Percentiles rank a stretch among this genome's conserved stretches.
Evolutionary conservation across 1,284 basidiomycete genomes (phyloP).

Genomic region (Boletus holoroseus): DNA sequence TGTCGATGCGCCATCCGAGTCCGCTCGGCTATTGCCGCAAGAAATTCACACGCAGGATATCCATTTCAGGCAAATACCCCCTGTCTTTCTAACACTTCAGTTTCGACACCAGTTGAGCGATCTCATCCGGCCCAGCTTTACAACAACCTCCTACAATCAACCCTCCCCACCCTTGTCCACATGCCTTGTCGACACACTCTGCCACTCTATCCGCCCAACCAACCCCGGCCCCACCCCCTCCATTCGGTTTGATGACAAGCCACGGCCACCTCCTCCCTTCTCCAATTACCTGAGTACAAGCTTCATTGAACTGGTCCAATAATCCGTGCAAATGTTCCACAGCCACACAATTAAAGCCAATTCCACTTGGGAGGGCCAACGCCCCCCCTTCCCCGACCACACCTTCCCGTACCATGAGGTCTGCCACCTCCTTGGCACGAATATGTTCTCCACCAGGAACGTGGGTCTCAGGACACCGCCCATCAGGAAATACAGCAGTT

Average conservation of each 20-base stretch:
- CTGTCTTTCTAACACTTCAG: constrained; percentile 1
- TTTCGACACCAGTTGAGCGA: constrained; percentile 33
- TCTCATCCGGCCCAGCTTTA: constrained; percentile 54
- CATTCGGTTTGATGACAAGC: constrained; percentile 73
- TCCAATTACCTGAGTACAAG: constrained; percentile 16
- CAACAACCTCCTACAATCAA: constrained; percentile 72
- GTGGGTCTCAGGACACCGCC: constrained; percentile 43
- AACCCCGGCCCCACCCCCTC: constrained; percentile 43
- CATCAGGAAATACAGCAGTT: constrained; percentile 61
- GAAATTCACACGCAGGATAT: constrained; percentile 14
- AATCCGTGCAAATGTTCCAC: constrained; percentile 37
- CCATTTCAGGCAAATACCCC: constrained; percentile 10
- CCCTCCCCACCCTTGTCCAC: constrained; percentile 43
- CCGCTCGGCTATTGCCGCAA: constrained; percentile 19
- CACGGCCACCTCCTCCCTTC: constrained; percentile 35
- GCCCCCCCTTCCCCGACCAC: constrained; percentile 17
- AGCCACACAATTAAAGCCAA: constrained; percentile 72
- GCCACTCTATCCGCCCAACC: constrained; percentile 46
- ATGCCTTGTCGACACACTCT: constrained; percentile 25
- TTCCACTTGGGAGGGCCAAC: constrained; percentile 39
- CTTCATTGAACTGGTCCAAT: constrained; percentile 32
- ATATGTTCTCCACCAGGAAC: constrained; percentile 27
- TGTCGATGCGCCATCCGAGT: constrained; percentile 6
- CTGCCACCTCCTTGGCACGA: constrained; percentile 36
- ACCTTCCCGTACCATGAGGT: constrained; percentile 28